Base-by-base conservation (phyloP, 2,329 filamentous ascomycete genomes). In the Dothidotthia symphoricarpi region DNA sequence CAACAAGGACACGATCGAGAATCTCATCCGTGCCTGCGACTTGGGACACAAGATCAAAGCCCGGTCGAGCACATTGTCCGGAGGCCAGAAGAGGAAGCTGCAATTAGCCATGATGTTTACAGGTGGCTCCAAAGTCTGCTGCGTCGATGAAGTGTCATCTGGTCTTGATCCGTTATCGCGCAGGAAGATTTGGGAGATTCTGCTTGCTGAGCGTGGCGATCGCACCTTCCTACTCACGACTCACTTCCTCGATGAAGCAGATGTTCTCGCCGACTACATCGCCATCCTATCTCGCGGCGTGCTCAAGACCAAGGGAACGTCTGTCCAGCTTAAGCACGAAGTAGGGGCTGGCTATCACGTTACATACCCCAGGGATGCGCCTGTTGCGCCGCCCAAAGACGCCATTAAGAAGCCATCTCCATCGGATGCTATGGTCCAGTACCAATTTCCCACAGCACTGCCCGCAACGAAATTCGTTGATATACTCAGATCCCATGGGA, bases 41-140 rank as follows among this genome's bases (percentile, higher is more conserved):
- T 75, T 96, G 2, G 77, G 76, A 15, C 75, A 80, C 35, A 96
- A 96, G 68, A 71, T 81, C 27, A 78, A 80, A 24, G 85, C 89
- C 0, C 73, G 76, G 43, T 80, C 88, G 0, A 83, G 81, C 58
- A 94, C 88, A 0, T 73, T 96, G 0, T 95, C 88, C 2, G 90
- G 90, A 7, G 90, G 90, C 0, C 90, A 96, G 65, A 95, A 95
- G 69, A 76, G 90, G 35, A 96, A 96, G 64, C 75, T 95, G 7
- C 90, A 96, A 64, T 75, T 96, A 2, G 89, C 88, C 4, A 91
- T 95, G 81, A 95, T 95, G 88, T 82, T 96, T 53, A 94, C 88
- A 3, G 90, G 91, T 45, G 89, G 88, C 9, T 91, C 86, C 45
- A 81, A 81, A 16, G 83, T 96, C 0, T 95, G 90, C 68, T 93